A percentile compares a stretch with the other conserved stretches of the same genome.
phyloP scores from a whole-genome alignment of 768 basidiomycete species.

The Xerocomellus intermedius region DNA sequence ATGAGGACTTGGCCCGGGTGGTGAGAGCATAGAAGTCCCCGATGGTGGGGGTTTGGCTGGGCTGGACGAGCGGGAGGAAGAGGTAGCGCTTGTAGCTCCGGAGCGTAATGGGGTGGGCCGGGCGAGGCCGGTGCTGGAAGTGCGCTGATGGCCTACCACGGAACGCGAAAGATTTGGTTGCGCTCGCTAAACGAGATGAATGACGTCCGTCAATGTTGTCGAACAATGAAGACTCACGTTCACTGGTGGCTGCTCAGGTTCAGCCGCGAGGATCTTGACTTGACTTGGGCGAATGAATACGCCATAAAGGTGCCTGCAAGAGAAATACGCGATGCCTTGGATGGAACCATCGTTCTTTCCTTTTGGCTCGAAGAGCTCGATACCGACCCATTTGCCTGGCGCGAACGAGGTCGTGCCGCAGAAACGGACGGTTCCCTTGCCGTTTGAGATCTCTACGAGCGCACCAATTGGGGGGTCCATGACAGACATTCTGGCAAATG shows the following conservation, averaged over 20 bases:
- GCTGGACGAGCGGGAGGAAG: slow-evolving; percentile 64
- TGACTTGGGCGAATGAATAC: slow-evolving; percentile 89
- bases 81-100: slow-evolving; percentile 28
- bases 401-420: slow-evolving; percentile 81
- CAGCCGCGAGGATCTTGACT: slow-evolving; percentile 59
- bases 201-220: background rate
- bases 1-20: slow-evolving; percentile 29
- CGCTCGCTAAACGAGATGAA: slow-evolving; percentile 24
- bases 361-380: slow-evolving; percentile 76
- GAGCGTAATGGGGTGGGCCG: slow-evolving; percentile 44
- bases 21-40: slow-evolving; percentile 27
- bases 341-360: slow-evolving; percentile 98
- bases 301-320: slow-evolving; percentile 71
- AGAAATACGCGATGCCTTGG: slow-evolving; percentile 76
- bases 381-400: slow-evolving; percentile 91
- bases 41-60: slow-evolving; percentile 47
- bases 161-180: slow-evolving; percentile 30
- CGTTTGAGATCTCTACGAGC: slow-evolving; percentile 76
- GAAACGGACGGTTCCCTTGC: slow-evolving; percentile 85
- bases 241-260: slow-evolving; percentile 24
- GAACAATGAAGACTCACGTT: slow-evolving; percentile 22
- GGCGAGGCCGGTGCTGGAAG: slow-evolving; percentile 47
- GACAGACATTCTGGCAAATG: slow-evolving; percentile 31
- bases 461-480: slow-evolving; percentile 59
- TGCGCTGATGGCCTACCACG: slow-evolving; percentile 55